A percentile compares a stretch with the other conserved stretches of the same genome.
Evolutionary conservation across 495 filamentous ascomycete species (phyloP).

Genomic region (Corynascus novoguineensis): DNA sequence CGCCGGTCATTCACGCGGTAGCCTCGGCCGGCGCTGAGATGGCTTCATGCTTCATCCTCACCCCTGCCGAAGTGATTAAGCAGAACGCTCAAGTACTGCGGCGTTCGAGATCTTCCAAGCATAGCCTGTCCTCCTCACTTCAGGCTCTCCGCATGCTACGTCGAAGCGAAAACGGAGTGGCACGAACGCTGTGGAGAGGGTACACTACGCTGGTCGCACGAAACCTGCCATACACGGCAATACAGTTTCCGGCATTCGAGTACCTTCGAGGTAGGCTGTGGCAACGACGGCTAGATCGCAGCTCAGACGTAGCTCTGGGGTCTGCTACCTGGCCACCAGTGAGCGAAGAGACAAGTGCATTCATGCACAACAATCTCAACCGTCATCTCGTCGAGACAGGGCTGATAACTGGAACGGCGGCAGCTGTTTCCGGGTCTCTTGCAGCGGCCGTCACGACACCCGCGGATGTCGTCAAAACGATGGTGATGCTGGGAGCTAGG

Average conservation of each 20-base stretch:
- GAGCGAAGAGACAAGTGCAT: neutral
- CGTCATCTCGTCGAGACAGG: constrained; percentile 56
- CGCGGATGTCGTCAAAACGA: constrained; percentile 78
- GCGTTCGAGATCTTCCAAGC: constrained; percentile 8
- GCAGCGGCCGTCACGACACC: constrained; percentile 72
- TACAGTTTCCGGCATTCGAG: constrained; percentile 88
- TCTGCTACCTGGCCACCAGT: neutral
- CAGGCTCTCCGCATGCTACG: constrained; percentile 39
- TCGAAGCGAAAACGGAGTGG: constrained; percentile 24
- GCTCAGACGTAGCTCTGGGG: constrained; percentile 17
- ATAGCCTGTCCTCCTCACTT: constrained; percentile 36
- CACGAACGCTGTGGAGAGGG: constrained; percentile 59
- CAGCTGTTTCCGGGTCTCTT: constrained; percentile 61
- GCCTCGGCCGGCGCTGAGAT: constrained; percentile 72
- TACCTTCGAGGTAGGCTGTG: constrained; percentile 45
- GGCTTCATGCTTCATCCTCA: constrained; percentile 77
- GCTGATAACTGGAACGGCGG: constrained; percentile 62
- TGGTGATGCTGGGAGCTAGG: constrained; percentile 60
- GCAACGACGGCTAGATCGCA: constrained; percentile 20
- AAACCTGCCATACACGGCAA: constrained; percentile 79
- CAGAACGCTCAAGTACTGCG: constrained; percentile 79
- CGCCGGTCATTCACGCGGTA: constrained; percentile 59
- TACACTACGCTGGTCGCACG: constrained; percentile 73
- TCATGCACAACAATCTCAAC: neutral
- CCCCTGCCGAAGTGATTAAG: constrained; percentile 87